Conservation (phyloP, 176 grass and related monocot species). For the Rhynchospora breviuscula region DNA sequence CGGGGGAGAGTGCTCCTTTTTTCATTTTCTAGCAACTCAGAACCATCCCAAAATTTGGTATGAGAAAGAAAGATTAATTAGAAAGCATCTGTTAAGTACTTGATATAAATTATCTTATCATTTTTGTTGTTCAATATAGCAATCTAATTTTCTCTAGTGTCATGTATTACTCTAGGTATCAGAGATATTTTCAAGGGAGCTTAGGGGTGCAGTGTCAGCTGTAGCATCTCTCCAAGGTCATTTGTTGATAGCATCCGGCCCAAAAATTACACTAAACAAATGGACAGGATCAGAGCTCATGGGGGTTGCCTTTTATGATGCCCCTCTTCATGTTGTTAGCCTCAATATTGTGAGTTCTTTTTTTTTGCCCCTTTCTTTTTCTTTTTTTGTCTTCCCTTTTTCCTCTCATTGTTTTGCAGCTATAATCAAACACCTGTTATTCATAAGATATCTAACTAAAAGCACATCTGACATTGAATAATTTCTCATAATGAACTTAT, state of each 20-base stretch:
- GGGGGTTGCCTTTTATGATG: conserved; percentile 93
- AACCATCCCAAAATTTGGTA: conserved; percentile 88
- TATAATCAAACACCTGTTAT: not conserved
- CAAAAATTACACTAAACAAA: conserved; percentile 91
- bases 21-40: conserved; percentile 53
- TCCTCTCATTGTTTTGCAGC: not conserved
- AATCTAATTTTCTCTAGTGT: conserved; percentile 15
- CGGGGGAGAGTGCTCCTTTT: conserved; percentile 82
- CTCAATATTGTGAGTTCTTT: conserved; percentile 82
- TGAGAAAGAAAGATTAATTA: not conserved
- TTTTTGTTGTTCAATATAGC: not conserved
- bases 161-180: conserved; percentile 48
- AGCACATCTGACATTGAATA: not conserved
- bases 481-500: not conserved
- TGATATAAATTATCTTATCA: not conserved
- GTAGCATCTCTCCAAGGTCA: conserved; percentile 96
- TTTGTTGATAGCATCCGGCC: conserved; percentile 86
- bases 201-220: conserved; percentile 88
- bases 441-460: not conserved
- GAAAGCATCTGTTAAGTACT: not conserved
- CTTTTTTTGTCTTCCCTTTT: not conserved
- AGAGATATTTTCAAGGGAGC: conserved; percentile 87
- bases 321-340: conserved; percentile 95
- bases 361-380: conserved; percentile 29
- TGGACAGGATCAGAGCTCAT: conserved; percentile 93